Conservation (phyloP, 495 filamentous ascomycete genomes). For the Penicilliopsis zonata region DNA sequence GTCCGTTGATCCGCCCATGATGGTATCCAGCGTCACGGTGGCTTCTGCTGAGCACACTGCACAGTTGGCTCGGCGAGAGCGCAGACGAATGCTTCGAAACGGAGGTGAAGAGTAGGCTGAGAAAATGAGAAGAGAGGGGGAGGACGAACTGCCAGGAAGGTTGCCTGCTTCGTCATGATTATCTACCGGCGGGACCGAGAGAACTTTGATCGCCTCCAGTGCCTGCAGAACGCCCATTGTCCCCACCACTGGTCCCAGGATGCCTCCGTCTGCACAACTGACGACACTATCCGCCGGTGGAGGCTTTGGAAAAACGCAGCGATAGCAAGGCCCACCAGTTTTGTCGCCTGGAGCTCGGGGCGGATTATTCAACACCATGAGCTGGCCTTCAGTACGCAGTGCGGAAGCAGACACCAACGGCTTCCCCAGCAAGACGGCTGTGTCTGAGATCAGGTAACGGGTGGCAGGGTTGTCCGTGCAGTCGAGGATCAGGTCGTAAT, state of each 20-base stretch:
- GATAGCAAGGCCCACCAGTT: constrained; percentile 69
- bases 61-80: constrained; percentile 53
- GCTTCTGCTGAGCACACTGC: constrained; percentile 57
- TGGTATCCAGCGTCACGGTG: constrained; percentile 46
- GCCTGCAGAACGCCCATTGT: constrained; percentile 91
- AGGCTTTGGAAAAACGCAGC: constrained; percentile 82
- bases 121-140: constrained; percentile 52
- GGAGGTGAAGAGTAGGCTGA: constrained; percentile 55
- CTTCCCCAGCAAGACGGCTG: constrained; percentile 66
- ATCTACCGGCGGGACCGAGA: constrained; percentile 30
- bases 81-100: constrained; percentile 65
- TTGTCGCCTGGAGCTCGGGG: constrained; percentile 34
- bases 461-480: constrained; percentile 89
- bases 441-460: constrained; percentile 86
- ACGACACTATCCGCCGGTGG: constrained; percentile 67
- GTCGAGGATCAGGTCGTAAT: constrained; percentile 80
- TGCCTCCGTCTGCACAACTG: constrained; percentile 83
- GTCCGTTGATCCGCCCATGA: constrained; percentile 54
- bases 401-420: constrained; percentile 83
- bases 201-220: constrained; percentile 74
- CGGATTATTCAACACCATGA: constrained; percentile 61
- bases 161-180: constrained; percentile 6
- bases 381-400: constrained; percentile 74
- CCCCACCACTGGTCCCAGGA: constrained; percentile 85
- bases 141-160: constrained; percentile 15